phyloP scores from a whole-genome alignment of 768 basidiomycete genomes.

The Auricularia sp. region DNA sequence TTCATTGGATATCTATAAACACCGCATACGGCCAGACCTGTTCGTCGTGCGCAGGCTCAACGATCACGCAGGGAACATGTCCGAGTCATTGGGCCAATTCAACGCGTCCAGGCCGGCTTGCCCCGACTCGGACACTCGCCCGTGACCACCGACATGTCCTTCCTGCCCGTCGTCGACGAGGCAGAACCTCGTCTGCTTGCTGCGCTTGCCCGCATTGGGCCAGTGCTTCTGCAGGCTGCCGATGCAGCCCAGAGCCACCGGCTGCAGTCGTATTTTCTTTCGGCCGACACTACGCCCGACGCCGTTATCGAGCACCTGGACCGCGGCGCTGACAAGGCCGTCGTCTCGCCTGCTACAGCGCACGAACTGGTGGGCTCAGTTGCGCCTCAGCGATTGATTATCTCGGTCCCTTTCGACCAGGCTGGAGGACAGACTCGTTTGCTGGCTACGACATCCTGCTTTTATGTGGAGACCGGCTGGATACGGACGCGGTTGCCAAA shows the following conservation, averaged over 20 bases:
- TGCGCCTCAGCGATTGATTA: constrained; percentile 59
- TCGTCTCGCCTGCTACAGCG: constrained; percentile 57
- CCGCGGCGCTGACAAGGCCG: constrained; percentile 67
- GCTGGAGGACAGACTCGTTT: constrained; percentile 31
- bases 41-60: too few relatives aligned
- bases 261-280: constrained; percentile 34
- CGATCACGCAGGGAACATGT: neutral
- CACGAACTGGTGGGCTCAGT: constrained; percentile 53
- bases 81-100: neutral
- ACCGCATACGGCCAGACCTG: too few relatives aligned
- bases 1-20: too few relatives aligned
- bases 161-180: constrained; percentile 46
- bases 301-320: constrained; percentile 60
- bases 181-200: constrained; percentile 37
- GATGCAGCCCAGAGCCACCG: constrained; percentile 24
- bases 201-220: constrained; percentile 65
- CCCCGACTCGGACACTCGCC: neutral
- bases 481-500: constrained; percentile 52
- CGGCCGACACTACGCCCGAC: constrained; percentile 47
- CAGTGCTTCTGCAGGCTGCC: constrained; percentile 40
- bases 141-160: constrained; percentile 15
- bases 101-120: neutral
- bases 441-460: constrained; percentile 57
- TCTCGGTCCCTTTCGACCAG: constrained; percentile 66
- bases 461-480: constrained; percentile 61